Percentiles rank a stretch among this genome's conserved stretches.
Conservation (phyloP, 225 moss, liverwort and hornwort genomes). For the Ulota crispa region DNA sequence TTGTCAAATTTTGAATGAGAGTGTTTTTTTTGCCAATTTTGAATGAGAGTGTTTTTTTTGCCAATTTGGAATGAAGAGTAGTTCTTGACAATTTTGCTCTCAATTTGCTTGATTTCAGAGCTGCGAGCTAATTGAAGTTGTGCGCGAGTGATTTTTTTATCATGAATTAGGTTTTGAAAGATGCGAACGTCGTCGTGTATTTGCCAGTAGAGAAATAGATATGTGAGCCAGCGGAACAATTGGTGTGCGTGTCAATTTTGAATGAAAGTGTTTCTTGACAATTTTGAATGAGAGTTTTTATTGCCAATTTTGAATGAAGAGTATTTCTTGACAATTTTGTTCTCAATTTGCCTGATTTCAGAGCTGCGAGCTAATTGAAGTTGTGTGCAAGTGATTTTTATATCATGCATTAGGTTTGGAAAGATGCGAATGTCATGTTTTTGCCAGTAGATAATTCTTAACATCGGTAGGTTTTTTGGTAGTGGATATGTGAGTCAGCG, state of each 20-base stretch:
- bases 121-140: background rate
- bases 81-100: background rate
- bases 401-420: background rate
- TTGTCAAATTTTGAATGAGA: background rate
- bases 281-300: background rate
- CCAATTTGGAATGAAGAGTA: too few species aligned
- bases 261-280: too few species aligned
- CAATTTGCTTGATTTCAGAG: background rate
- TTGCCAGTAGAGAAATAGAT: too few species aligned
- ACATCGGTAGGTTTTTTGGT: background rate
- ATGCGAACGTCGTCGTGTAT: too few species aligned
- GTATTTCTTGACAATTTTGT: background rate
- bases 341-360: background rate
- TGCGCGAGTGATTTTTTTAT: too few species aligned
- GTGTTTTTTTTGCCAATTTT: too few species aligned
- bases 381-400: background rate
- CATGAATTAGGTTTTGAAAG: too few species aligned
- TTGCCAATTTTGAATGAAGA: background rate
- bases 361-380: conserved; percentile 1
- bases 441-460: background rate
- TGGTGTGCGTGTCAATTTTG: too few species aligned
- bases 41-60: too few species aligned
- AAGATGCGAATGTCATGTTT: background rate
- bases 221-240: background rate
- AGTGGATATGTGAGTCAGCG: background rate